These are phyloP conservation scores for Monosporascus cannonballus DNA, from an alignment of 2,329 filamentous ascomycete species.

Conservation along the genomic window DNA sequence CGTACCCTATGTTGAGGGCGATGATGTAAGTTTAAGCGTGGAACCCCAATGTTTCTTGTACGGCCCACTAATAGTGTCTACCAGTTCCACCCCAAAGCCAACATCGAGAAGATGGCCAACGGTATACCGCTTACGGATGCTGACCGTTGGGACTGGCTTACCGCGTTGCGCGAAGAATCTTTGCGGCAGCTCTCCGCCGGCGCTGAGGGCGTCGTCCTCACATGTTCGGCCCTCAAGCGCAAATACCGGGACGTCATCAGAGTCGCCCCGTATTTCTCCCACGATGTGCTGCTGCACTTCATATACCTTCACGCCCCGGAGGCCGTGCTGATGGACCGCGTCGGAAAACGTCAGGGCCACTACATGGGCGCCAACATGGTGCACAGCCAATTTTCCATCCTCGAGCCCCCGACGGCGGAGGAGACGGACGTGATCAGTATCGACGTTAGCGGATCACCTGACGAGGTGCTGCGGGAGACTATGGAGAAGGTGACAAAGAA, in stretches of 20 bases:
- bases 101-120: constrained; percentile 84
- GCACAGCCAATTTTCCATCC: constrained; percentile 77
- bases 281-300: constrained; percentile 77
- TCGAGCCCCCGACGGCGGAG: constrained; percentile 73
- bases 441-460: constrained; percentile 55
- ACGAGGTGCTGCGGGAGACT: constrained; percentile 56
- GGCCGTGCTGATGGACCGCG: constrained; percentile 67
- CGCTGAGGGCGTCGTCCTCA: constrained; percentile 76
- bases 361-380: constrained; percentile 98
- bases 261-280: constrained; percentile 69
- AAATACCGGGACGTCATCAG: constrained; percentile 94
- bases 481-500: constrained; percentile 50
- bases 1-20: constrained; percentile 70
- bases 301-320: constrained; percentile 81
- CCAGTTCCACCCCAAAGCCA: constrained; percentile 69
- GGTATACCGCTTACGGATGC: constrained; percentile 82
- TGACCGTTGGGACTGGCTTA: constrained; percentile 98
- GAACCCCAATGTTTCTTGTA: neutral
- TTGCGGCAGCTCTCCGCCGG: constrained; percentile 49
- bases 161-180: constrained; percentile 64
- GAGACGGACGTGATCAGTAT: constrained; percentile 68
- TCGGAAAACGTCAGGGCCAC: constrained; percentile 69
- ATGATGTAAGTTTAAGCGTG: constrained; percentile 49
- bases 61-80: constrained; percentile 4
- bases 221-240: constrained; percentile 92